Evolutionary conservation across 768 basidiomycete species (phyloP).

Genomic region (Mycena chlorophos): DNA sequence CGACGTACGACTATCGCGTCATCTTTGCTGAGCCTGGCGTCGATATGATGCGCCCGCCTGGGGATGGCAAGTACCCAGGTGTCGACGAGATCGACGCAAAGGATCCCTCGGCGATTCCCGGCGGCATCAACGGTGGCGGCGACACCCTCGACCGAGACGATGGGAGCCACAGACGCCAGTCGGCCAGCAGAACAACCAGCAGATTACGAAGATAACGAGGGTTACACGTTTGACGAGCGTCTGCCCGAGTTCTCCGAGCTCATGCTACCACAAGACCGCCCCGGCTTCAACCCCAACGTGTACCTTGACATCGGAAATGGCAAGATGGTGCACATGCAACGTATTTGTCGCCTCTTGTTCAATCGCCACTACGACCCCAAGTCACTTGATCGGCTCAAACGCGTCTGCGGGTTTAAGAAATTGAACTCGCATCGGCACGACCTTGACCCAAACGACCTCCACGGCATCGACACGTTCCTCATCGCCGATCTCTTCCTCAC

Average conservation of each 20-base stretch:
- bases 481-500: constrained; percentile 11
- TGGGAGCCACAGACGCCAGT: too few relatives aligned
- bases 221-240: constrained; percentile 27
- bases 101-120: not conserved
- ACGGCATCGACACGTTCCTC: constrained; percentile 4
- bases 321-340: constrained; percentile 9
- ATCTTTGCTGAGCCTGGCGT: not conserved
- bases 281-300: constrained; percentile 4
- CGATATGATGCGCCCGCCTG: constrained; percentile 8
- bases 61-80: constrained; percentile 7
- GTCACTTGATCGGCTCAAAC: constrained; percentile 4
- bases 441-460: not conserved
- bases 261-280: not conserved
- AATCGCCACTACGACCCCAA: constrained; percentile 5
- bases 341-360: constrained; percentile 7
- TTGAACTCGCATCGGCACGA: not conserved
- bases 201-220: constrained; percentile 23
- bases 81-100: not conserved
- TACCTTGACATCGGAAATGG: constrained; percentile 2
- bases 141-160: too few relatives aligned
- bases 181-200: too few relatives aligned
- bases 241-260: constrained; percentile 26
- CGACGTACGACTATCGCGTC: not conserved
- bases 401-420: constrained; percentile 9
- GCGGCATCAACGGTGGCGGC: too few relatives aligned